Evolutionary conservation across 2,329 filamentous ascomycete species (phyloP).

Genomic region (Penicillium crustosum): DNA sequence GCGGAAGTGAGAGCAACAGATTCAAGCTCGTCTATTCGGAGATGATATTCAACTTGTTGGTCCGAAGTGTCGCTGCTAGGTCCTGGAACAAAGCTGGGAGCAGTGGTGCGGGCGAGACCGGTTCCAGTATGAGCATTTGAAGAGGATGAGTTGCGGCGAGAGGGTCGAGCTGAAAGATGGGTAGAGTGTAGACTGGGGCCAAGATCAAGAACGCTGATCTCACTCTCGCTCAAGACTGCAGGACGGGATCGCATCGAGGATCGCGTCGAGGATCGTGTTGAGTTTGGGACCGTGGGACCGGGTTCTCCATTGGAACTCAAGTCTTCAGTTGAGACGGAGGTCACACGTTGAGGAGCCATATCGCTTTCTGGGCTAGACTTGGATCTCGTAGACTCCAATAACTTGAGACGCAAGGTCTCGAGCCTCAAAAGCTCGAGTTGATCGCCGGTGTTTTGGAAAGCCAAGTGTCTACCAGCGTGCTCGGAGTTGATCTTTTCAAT

Average conservation of each 20-base stretch:
- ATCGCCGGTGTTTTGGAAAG: neutral
- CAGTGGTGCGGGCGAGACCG: neutral
- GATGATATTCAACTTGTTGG: neutral
- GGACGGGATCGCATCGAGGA: neutral
- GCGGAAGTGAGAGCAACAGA: conserved; percentile 14
- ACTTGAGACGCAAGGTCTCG: neutral
- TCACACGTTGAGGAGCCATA: neutral
- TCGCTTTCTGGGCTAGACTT: neutral
- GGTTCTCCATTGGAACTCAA: neutral
- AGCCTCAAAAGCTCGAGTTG: neutral
- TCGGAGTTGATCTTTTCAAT: neutral
- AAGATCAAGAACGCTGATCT: conserved; percentile 30
- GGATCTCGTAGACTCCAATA: neutral
- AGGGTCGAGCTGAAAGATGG: neutral
- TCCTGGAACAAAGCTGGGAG: neutral
- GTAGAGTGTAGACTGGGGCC: conserved; percentile 17
- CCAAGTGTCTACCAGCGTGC: neutral
- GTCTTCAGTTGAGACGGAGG: neutral
- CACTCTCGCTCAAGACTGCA: conserved; percentile 21
- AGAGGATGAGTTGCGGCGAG: neutral
- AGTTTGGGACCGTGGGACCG: neutral
- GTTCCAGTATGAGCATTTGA: neutral
- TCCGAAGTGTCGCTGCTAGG: neutral
- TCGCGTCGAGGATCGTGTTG: neutral
- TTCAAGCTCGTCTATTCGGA: neutral